Conservation (phyloP, 1,284 basidiomycete species). For the Ustilago lituana region DNA sequence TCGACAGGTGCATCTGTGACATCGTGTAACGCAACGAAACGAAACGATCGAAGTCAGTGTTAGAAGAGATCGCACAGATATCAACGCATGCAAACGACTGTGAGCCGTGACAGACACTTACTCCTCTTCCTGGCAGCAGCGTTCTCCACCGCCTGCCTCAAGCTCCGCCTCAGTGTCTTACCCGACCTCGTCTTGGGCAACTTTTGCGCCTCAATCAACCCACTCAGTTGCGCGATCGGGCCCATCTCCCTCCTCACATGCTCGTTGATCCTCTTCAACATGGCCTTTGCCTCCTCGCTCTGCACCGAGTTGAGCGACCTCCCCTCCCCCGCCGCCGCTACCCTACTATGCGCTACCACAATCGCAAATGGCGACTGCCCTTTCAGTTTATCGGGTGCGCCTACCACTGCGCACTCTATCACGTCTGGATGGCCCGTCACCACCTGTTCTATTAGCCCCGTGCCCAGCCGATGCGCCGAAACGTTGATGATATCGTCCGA, state of each 20-base stretch:
- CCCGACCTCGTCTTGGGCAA: conserved; percentile 63
- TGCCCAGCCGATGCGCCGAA: conserved; percentile 60
- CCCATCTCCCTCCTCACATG: conserved; percentile 61
- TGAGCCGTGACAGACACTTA: conserved; percentile 7
- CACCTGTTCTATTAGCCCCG: conserved; percentile 61
- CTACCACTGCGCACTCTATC: conserved; percentile 63
- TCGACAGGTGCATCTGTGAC: conserved; percentile 43
- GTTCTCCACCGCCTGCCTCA: conserved; percentile 56
- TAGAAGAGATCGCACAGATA: too few species aligned
- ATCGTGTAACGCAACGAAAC: not conserved
- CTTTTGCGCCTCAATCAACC: conserved; percentile 49
- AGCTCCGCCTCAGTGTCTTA: conserved; percentile 54
- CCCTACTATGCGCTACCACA: conserved; percentile 42
- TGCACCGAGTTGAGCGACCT: conserved; percentile 24
- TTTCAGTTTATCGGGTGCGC: conserved; percentile 62
- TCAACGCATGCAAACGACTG: too few species aligned
- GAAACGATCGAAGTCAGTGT: too few species aligned
- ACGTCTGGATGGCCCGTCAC: conserved; percentile 47
- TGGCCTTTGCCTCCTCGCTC: conserved; percentile 28
- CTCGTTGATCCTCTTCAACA: conserved; percentile 58
- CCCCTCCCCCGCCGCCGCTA: conserved; percentile 23
- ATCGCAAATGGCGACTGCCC: conserved; percentile 64
- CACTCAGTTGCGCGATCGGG: conserved; percentile 56
- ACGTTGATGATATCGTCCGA: conserved; percentile 63
- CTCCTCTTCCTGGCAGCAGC: conserved; percentile 48